Evolutionary conservation across 2,329 filamentous ascomycete genomes (phyloP).

Genomic region (Ceratocystis huliohia): DNA sequence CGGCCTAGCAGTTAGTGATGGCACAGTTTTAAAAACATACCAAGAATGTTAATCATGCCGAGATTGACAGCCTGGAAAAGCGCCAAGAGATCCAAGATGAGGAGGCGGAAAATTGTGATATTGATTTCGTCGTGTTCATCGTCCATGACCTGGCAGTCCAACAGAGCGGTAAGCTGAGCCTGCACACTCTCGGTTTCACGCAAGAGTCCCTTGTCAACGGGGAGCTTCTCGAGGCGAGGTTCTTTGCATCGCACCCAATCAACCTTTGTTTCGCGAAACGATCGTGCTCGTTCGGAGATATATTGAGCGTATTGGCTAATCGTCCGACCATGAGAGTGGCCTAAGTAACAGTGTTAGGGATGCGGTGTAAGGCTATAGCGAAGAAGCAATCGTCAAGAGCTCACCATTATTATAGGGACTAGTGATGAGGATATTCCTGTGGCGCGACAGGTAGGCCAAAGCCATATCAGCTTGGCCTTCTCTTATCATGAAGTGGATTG

Average conservation of each 20-base stretch:
- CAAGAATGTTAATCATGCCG: conserved; percentile 89
- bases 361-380: neutral
- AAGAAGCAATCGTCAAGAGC: conserved; percentile 27
- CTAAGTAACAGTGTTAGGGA: conserved; percentile 33
- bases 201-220: conserved; percentile 81
- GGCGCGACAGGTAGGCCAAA: conserved; percentile 67
- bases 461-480: conserved; percentile 87
- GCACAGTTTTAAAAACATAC: conserved; percentile 37
- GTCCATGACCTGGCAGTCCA: conserved; percentile 80
- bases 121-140: conserved; percentile 94
- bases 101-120: conserved; percentile 77
- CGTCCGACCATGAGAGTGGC: conserved; percentile 87
- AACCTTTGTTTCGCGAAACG: conserved; percentile 70
- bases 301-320: conserved; percentile 88
- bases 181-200: conserved; percentile 88
- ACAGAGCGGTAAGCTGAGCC: conserved; percentile 67
- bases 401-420: conserved; percentile 85
- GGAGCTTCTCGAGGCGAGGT: conserved; percentile 68
- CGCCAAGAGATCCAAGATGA: conserved; percentile 79
- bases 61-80: conserved; percentile 94
- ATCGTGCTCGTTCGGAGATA: conserved; percentile 65
- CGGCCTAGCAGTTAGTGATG: neutral
- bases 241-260: conserved; percentile 83
- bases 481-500: conserved; percentile 92
- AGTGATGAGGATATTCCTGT: conserved; percentile 72